Evolutionary conservation across 1,284 basidiomycete species (phyloP).

Genomic region (Laetiporus sulphureus): DNA sequence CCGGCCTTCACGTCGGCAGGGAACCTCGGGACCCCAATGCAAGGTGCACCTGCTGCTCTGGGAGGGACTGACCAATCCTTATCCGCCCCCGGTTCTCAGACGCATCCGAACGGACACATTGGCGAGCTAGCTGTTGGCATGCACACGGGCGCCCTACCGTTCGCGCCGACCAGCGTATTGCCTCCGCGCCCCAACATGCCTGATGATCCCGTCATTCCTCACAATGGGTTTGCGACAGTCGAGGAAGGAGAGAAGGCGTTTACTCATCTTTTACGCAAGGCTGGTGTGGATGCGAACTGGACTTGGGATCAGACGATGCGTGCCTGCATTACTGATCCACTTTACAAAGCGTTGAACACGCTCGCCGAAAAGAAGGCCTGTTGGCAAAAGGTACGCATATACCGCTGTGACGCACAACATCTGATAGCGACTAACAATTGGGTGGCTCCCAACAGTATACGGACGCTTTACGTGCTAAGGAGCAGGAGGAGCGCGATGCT

Average conservation of each 20-base stretch:
- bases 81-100: constrained; percentile 25
- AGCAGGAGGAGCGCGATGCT: constrained; percentile 76
- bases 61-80: constrained; percentile 28
- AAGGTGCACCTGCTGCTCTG: constrained; percentile 29
- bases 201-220: constrained; percentile 80
- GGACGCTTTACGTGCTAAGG: constrained; percentile 52
- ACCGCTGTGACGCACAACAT: no score
- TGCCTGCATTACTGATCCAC: constrained; percentile 94
- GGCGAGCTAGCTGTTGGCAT: constrained; percentile 36
- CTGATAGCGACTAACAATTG: no score
- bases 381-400: constrained; percentile 75
- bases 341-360: constrained; percentile 92
- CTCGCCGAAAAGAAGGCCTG: constrained; percentile 91
- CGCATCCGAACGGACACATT: constrained; percentile 39
- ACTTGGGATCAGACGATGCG: constrained; percentile 99
- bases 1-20: constrained; percentile 15
- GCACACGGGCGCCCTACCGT: constrained; percentile 50
- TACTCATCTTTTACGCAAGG: constrained; percentile 80
- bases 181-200: constrained; percentile 74
- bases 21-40: constrained; percentile 13
- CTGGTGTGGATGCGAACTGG: constrained; percentile 87
- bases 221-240: constrained; percentile 79
- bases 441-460: constrained; percentile 50
- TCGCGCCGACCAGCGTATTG: constrained; percentile 50
- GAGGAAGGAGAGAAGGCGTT: constrained; percentile 96